Base-by-base conservation (phyloP, 2,329 filamentous ascomycete species). In the Talaromyces sp. region DNA sequence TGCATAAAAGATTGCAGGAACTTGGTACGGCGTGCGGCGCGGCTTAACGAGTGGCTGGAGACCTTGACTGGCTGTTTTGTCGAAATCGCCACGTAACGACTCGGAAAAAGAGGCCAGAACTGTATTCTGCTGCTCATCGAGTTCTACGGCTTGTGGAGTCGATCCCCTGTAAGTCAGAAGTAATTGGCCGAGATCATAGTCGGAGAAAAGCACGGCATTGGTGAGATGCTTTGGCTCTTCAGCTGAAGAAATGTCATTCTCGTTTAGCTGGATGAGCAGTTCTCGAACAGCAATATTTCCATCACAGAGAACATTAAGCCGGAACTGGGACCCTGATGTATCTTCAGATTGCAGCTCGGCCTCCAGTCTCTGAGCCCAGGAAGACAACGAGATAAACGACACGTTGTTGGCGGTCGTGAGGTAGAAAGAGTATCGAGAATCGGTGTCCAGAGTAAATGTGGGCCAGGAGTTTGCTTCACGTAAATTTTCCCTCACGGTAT, bases 401-500 rank as follows among this genome's bases (percentile, higher is more conserved):
- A 89, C 81, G 27, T 83, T 85, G 8, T 75, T 80, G 17, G 80
- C 74, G 27, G 84, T 83, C 1, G 86, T 87, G 35, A 87, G 80
- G 69, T 87, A 87, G 67, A 89, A 82, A 17, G 81, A 82, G 70
- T 89, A 87, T 37, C 83, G 81, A 54, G 85, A 85, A 41, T 79
- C 78, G 2, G 83, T 74, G 68, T 88, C 86, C 19, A 77, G 72
- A 0, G 85, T 87, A 69, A 89, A 86, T 3, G 81, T 82, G 15
- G 86, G 85, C 76, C 81, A 86, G 43, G 74, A 75, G 43, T 71
- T 66, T 50, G 62, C 19, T 59, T 72, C 62, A 56, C 67, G 66
- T 45, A 73, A 65, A 25, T 69, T 70, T 60, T 71, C 68, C 57
- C 67, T 73, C 22, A 80, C 68, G 0, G 80, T 80, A 67, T 82